Evolutionary conservation across 177 flowering plant species (phyloP).

Genomic region (Vitis hybrid): DNA sequence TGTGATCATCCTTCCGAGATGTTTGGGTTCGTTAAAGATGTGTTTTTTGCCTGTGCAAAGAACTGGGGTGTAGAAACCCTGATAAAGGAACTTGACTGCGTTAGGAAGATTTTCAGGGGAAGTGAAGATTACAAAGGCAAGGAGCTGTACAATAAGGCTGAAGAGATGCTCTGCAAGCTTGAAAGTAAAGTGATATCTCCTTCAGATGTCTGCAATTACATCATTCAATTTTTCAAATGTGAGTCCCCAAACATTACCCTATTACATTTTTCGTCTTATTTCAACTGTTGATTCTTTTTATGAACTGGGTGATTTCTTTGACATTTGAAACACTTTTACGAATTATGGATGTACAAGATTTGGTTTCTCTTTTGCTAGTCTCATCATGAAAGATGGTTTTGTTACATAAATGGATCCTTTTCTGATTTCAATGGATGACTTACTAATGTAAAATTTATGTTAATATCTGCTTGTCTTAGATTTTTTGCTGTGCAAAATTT

Average conservation of each 20-base stretch:
- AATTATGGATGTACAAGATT: no score
- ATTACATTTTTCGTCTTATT: conserved; percentile 2
- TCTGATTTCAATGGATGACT: no score
- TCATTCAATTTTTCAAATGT: conserved; percentile 72
- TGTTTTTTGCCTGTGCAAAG: conserved; percentile 65
- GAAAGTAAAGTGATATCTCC: conserved; percentile 53
- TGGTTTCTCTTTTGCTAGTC: no score
- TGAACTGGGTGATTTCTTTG: no score
- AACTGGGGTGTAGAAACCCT: conserved; percentile 76
- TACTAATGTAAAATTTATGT: no score
- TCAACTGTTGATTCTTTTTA: conserved; percentile 1
- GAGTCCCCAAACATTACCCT: conserved; percentile 33
- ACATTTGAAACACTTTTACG: no score
- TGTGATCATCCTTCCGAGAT: conserved; percentile 91
- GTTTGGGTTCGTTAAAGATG: conserved; percentile 98
- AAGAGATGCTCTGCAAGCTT: conserved; percentile 58
- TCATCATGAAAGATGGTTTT: no score
- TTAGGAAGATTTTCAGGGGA: conserved; percentile 70
- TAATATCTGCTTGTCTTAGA: no score
- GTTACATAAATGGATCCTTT: no score
- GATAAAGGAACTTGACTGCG: conserved; percentile 82
- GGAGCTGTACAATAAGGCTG: conserved; percentile 59
- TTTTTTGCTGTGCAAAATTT: no score
- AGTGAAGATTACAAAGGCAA: conserved; percentile 78
- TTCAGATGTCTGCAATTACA: conserved; percentile 57